Base-by-base conservation (phyloP, 306 rosid species). In the Elaeagnus macrophylla region DNA sequence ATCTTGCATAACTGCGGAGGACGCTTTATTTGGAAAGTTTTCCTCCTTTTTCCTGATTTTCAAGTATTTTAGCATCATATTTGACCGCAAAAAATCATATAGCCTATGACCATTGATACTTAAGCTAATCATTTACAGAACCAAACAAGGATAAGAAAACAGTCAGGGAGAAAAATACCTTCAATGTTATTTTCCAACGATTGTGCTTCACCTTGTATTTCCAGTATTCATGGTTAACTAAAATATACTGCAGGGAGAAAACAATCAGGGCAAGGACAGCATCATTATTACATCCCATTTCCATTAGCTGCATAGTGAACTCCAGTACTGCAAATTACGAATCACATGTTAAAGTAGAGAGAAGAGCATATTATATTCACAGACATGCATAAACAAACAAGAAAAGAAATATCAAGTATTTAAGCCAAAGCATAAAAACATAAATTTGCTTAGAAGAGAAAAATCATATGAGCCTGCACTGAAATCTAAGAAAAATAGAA, bases 161-260 rank as follows among this genome's bases (percentile, higher is more conserved):
- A n/a, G n/a, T n/a, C n/a, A n/a, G n/a, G n/a, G n/a, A n/a, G n/a
- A n/a, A n/a, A n/a, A 67, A 38, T 62, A 91, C 96, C 97, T 91
- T 91, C 67, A 82, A 62, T 56, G 95, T 86, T 51, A 86, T 70
- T 75, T 71, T 82, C 94, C 93, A 91, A 61, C 87, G 86, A 68
- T 71, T 76, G 61, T 86, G 84, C 76, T 82, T 86, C 51, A 67
- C 72, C 63, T 70, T 91, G 84, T 81, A 91, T 70, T 82, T 86
- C 96, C 97, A 86, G 63, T 73, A 78, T 68, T 80, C 89, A 25
- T 91, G 95, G 76, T 84, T 91, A 60, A 84, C 87, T 18, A 86
- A 75, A 63, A 86, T 77, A 82, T 82, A 84, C 71, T 91, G 97
- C 60, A 87, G 64, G 20, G 83, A 86, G 81, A 91, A 86, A 67